Evolutionary conservation across 768 basidiomycete species (phyloP).

Genomic region (Leccinum variicolor): DNA sequence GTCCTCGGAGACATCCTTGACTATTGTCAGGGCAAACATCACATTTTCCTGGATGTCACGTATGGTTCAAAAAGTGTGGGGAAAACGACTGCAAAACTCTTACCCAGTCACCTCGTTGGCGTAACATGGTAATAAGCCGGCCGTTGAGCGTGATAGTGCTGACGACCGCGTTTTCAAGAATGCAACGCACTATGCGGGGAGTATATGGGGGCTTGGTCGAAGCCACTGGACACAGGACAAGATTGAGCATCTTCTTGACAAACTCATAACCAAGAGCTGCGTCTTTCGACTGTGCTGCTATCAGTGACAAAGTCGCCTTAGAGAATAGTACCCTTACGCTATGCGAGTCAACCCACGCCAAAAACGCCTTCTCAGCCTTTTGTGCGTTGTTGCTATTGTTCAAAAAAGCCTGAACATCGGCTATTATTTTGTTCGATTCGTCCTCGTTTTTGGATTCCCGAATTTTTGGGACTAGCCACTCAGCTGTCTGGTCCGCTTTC

Average conservation of each 20-base stretch:
- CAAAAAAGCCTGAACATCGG: conserved; percentile 39
- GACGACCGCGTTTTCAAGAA: conserved; percentile 56
- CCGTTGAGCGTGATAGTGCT: conserved; percentile 60
- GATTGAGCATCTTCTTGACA: conserved; percentile 55
- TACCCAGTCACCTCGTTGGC: conserved; percentile 67
- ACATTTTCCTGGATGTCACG: conserved; percentile 34
- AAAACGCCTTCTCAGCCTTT: conserved; percentile 57
- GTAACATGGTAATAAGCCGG: conserved; percentile 53
- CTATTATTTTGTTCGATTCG: conserved; percentile 33
- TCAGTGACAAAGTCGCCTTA: neutral
- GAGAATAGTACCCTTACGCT: conserved; percentile 13
- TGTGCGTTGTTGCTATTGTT: conserved; percentile 39
- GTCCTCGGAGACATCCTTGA: conserved; percentile 63
- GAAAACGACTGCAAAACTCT: conserved; percentile 8
- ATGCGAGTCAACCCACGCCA: conserved; percentile 52
- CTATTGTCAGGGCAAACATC: conserved; percentile 46
- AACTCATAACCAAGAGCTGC: conserved; percentile 43
- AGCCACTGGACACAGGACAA: conserved; percentile 43
- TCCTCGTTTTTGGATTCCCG: conserved; percentile 15
- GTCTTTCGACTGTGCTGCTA: conserved; percentile 12
- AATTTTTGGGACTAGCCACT: conserved; percentile 39
- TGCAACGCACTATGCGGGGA: conserved; percentile 50
- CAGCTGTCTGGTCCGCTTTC: conserved; percentile 38
- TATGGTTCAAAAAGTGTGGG: neutral
- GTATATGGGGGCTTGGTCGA: conserved; percentile 43